Base-by-base conservation (phyloP, 1,284 basidiomycete species). In the Puccinia novopanici region DNA sequence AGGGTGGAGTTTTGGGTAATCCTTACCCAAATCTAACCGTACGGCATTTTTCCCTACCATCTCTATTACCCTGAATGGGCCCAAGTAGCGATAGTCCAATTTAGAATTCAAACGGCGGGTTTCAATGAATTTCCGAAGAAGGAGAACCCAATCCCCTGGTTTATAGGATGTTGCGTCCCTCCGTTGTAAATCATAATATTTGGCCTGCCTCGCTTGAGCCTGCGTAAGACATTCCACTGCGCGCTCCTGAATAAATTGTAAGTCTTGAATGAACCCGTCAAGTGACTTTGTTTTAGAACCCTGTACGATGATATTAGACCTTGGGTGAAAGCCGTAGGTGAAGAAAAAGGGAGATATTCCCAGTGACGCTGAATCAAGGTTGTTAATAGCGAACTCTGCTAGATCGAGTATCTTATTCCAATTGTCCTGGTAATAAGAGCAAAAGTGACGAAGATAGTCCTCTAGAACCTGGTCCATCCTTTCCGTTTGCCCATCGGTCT, bases 331-430 rank as follows among this genome's bases (percentile, higher is more conserved):
- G 27, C 70, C 70, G 13, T 72, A 22, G 22, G 30, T 10, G 54
- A 72, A 55, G 48, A 72, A 72, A n/a, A 54, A 72, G 54, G 2
- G 63, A 42, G 63, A 67, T 4, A 34, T 22, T 5, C 63, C 63
- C 63, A 42, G 12, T 10, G 63, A 67, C 9, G 63, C 27, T 4
- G 63, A 30, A 12, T 67, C 37, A 6, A 45, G 15, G 15, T 45
- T 45, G 15, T 45, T 45, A 15, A 45, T 45, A 45, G 45, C 6
- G 45, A 42, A 42, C 59, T 87, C 85, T 0, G 85, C 83, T 0
- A 82, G 52, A 2, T 82, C 78, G 12, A 86, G 78, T 68, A 79
- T 82, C 1, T 82, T 70, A 13, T 19, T 19, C 85, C 84, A 86
- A 74, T 84, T 76, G n/a, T 82, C 65, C 52, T 83, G 81, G 3